Evolutionary conservation across 2,329 filamentous ascomycete species (phyloP).

Genomic region (Arthrobotrys musiformis): DNA sequence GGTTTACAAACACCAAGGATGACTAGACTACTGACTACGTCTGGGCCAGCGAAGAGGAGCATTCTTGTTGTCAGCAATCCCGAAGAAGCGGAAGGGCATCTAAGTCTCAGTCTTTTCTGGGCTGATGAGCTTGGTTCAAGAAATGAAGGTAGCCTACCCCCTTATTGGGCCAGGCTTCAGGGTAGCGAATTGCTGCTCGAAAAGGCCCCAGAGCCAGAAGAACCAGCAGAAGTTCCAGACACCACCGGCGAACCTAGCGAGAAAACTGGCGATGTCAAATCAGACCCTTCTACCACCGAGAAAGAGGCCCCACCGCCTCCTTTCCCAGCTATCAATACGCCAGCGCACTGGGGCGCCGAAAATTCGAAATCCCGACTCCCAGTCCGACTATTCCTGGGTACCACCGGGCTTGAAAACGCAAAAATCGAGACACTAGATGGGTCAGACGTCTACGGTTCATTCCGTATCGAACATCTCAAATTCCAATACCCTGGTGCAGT

Average conservation of each 20-base stretch:
- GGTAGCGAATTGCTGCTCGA: conserved; percentile 54
- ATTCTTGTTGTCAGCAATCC: conserved; percentile 69
- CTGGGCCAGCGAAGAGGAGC: conserved; percentile 65
- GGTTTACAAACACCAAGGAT: conserved; percentile 72
- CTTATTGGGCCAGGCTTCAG: conserved; percentile 67
- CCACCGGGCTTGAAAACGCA: conserved; percentile 42
- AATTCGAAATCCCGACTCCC: conserved; percentile 34
- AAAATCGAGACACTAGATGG: conserved; percentile 51
- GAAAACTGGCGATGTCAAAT: conserved; percentile 18
- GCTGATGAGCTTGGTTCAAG: conserved; percentile 68
- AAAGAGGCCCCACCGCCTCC: conserved; percentile 35
- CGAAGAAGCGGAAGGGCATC: conserved; percentile 71
- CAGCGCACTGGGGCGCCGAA: conserved; percentile 35
- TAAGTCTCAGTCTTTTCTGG: conserved; percentile 71
- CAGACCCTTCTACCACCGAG: conserved; percentile 5
- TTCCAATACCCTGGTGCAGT: conserved; percentile 54
- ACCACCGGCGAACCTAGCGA: conserved; percentile 38
- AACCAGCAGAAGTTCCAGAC: conserved; percentile 9
- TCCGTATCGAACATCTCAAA: conserved; percentile 61
- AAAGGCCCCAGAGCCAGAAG: conserved; percentile 58
- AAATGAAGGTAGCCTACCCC: conserved; percentile 68
- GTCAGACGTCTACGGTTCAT: conserved; percentile 62
- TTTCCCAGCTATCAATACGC: conserved; percentile 42
- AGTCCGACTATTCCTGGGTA: conserved; percentile 40
- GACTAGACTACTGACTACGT: conserved; percentile 69